phyloP scores from a whole-genome alignment of 345 rosid species.

The Salix suchowensis region DNA sequence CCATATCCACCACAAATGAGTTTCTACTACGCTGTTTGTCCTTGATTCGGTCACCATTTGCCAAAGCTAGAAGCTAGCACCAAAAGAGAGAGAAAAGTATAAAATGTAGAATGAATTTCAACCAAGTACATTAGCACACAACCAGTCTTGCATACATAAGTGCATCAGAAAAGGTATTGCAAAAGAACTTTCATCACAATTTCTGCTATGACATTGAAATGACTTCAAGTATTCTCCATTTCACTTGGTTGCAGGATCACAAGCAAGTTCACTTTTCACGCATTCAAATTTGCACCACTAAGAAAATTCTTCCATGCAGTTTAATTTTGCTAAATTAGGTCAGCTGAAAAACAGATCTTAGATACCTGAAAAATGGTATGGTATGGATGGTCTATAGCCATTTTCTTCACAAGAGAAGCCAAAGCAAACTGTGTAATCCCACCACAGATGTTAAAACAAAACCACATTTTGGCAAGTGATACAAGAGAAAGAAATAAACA shows the following conservation, averaged over 20 bases:
- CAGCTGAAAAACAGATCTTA: conserved; percentile 5
- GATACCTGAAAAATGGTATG: conserved; percentile 88
- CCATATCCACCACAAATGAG: conserved; percentile 85
- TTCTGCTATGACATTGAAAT: background rate
- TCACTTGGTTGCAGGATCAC: conserved; percentile 13
- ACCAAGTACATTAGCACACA: background rate
- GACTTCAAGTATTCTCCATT: background rate
- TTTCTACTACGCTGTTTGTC: conserved; percentile 87
- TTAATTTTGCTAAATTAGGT: conserved; percentile 6
- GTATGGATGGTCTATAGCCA: conserved; percentile 96
- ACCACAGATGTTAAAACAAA: conserved; percentile 22
- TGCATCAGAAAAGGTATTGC: background rate
- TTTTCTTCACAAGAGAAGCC: conserved; percentile 87
- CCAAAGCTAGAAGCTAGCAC: conserved; percentile 81
- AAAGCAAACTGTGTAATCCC: conserved; percentile 69
- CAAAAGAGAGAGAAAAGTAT: conserved; percentile 13
- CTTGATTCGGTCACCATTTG: conserved; percentile 95
- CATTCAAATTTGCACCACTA: background rate
- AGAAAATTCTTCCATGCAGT: background rate
- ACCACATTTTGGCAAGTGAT: conserved; percentile 4
- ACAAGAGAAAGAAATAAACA: background rate
- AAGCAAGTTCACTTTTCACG: background rate
- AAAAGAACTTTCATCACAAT: background rate
- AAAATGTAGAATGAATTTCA: conserved; percentile 10
- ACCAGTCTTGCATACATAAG: background rate